Conservation (phyloP, 2,329 filamentous ascomycete genomes). For the Trichoderma polysporum region DNA sequence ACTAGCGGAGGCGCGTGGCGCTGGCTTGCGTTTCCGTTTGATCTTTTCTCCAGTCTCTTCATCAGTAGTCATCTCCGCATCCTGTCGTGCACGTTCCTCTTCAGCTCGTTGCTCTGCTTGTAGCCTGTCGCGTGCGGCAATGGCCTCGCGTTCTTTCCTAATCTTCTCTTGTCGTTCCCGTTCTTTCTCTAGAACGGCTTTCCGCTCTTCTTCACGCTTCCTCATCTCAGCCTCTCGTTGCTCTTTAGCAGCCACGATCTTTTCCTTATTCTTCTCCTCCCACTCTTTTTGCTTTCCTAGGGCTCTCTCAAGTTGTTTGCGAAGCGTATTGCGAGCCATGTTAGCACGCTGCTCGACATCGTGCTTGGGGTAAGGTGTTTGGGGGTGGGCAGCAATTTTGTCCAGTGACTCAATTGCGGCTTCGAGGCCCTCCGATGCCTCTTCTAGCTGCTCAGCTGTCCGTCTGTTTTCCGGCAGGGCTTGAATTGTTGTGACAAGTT, state of each 20-base stretch:
- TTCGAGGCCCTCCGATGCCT: constrained; percentile 77
- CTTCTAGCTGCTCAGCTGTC: constrained; percentile 75
- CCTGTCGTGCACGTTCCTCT: constrained; percentile 40
- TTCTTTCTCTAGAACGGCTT: constrained; percentile 66
- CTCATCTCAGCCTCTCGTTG: constrained; percentile 77
- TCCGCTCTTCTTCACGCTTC: constrained; percentile 73
- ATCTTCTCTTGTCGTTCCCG: constrained; percentile 76
- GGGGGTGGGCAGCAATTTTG: constrained; percentile 60
- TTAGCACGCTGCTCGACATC: constrained; percentile 93
- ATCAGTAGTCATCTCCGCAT: constrained; percentile 79
- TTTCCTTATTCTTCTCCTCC: constrained; percentile 88
- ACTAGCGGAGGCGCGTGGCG: constrained; percentile 36
- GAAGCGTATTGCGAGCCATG: constrained; percentile 95
- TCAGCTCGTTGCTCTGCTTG: constrained; percentile 63
- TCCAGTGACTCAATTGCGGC: constrained; percentile 75
- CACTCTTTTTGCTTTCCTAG: constrained; percentile 84
- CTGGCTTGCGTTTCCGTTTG: constrained; percentile 70
- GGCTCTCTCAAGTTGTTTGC: constrained; percentile 84
- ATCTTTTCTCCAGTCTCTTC: constrained; percentile 78
- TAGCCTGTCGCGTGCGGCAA: constrained; percentile 72
- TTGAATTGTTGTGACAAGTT: constrained; percentile 81
- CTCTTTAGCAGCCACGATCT: constrained; percentile 76
- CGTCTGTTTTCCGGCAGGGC: constrained; percentile 72
- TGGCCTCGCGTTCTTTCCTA: constrained; percentile 78
- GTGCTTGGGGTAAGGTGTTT: constrained; percentile 82